These are phyloP conservation scores for Alliaria petiolata DNA, from an alignment of 345 rosid species.

Conservation along the genomic window DNA sequence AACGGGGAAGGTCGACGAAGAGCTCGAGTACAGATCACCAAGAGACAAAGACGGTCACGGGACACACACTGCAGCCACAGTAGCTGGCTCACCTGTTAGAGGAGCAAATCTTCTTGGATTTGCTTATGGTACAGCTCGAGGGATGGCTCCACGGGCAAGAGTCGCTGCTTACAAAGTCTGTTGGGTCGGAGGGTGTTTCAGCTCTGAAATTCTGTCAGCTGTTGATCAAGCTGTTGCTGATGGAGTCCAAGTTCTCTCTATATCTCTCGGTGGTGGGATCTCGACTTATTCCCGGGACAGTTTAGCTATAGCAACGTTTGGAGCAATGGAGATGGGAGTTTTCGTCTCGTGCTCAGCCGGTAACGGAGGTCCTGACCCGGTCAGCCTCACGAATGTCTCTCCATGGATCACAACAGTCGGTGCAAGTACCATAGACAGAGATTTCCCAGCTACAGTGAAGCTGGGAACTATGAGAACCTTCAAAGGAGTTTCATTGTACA, in stretches of 20 bases:
- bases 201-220: slow-evolving; percentile 71
- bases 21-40: slow-evolving; percentile 64
- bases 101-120: slow-evolving; percentile 65
- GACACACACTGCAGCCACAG: slow-evolving; percentile 78
- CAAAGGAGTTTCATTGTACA: slow-evolving; percentile 61
- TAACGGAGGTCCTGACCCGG: slow-evolving; percentile 64
- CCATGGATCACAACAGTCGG: slow-evolving; percentile 90
- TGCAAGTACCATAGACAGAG: slow-evolving; percentile 76
- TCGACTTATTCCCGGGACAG: slow-evolving; percentile 53
- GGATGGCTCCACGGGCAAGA: slow-evolving; percentile 79
- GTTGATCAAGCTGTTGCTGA: slow-evolving; percentile 73
- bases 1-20: slow-evolving; percentile 49
- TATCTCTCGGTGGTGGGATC: slow-evolving; percentile 79
- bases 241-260: slow-evolving; percentile 68
- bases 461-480: slow-evolving; percentile 43
- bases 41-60: slow-evolving; percentile 84
- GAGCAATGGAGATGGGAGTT: slow-evolving; percentile 89
- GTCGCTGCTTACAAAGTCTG: slow-evolving; percentile 79
- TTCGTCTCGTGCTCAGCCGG: slow-evolving; percentile 65
- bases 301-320: slow-evolving; percentile 68
- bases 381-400: slow-evolving; percentile 63
- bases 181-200: slow-evolving; percentile 67
- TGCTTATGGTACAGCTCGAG: slow-evolving; percentile 73
- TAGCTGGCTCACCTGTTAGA: slow-evolving; percentile 57
- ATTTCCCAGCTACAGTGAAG: slow-evolving; percentile 56